phyloP scores from a whole-genome alignment of 306 rosid species.

The Vachellia collinsii region DNA sequence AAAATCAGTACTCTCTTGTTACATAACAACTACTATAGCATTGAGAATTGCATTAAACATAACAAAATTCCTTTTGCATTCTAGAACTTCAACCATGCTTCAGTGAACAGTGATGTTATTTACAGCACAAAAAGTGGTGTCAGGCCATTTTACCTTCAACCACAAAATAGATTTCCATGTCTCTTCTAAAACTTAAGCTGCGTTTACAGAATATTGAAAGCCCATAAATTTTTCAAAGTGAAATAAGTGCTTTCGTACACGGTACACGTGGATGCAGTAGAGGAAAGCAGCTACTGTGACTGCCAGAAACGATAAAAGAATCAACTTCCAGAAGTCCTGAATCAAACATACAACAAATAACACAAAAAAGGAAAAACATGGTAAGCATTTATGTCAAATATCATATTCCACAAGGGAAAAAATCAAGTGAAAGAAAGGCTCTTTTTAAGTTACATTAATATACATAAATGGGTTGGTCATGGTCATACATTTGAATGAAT shows the following conservation, averaged over 20 bases:
- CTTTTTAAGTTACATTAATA: background rate
- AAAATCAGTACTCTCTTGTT: background rate
- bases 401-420: constrained; percentile 1
- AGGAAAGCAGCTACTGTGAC: constrained; percentile 70
- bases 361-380: background rate
- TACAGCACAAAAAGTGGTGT: background rate
- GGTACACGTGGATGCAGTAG: constrained; percentile 64
- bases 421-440: background rate
- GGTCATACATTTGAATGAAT: background rate
- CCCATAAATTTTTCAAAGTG: constrained; percentile 55
- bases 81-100: background rate
- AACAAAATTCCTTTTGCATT: background rate
- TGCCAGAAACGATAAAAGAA: constrained; percentile 55
- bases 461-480: background rate
- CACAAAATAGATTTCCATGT: background rate
- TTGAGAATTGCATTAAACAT: background rate
- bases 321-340: constrained; percentile 86
- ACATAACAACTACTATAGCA: background rate
- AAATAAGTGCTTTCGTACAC: constrained; percentile 58
- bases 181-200: constrained; percentile 4
- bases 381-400: constrained; percentile 24
- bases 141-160: background rate
- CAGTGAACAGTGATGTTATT: background rate
- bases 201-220: constrained; percentile 13
- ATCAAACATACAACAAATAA: constrained; percentile 7